Evolutionary conservation across 371 early-diverging fungal species (phyloP).

Genomic region (Mucor irregularis): DNA sequence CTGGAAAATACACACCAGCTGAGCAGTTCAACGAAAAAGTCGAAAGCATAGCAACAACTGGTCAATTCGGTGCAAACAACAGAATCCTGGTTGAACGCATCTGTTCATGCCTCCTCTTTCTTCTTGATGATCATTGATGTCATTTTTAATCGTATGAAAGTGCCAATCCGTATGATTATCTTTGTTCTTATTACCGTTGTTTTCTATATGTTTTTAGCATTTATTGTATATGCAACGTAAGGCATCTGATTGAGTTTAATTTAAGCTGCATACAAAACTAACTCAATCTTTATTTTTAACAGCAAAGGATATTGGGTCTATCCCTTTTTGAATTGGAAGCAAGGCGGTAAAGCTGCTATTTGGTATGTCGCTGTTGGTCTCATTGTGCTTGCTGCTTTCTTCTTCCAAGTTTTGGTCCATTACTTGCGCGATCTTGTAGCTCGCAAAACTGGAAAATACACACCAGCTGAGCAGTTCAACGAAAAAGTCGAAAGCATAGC

Average conservation of each 20-base stretch:
- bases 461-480: no score
- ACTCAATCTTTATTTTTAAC: neutral
- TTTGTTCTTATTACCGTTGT: constrained; percentile 39
- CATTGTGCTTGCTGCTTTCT: constrained; percentile 40
- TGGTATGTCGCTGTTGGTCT: constrained; percentile 47
- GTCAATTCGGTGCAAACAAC: constrained; percentile 8
- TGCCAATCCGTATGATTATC: constrained; percentile 41
- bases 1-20: no score
- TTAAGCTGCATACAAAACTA: neutral
- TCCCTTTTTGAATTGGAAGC: constrained; percentile 54
- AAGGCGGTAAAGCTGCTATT: constrained; percentile 42
- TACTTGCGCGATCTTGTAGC: constrained; percentile 38
- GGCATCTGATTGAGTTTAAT: constrained; percentile 4
- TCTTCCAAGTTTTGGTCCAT: constrained; percentile 44
- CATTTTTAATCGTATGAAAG: constrained; percentile 49
- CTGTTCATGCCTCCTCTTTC: constrained; percentile 57
- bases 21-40: no score
- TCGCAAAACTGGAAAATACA: neutral
- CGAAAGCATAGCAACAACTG: no score
- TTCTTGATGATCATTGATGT: constrained; percentile 52
- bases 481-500: neutral
- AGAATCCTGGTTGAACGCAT: constrained; percentile 42
- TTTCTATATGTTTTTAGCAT: constrained; percentile 54
- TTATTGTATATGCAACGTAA: constrained; percentile 46
- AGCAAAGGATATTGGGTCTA: constrained; percentile 51